Evolutionary conservation across 352 stramenopile genomes (phyloP).

Genomic region (Globisporangium canariense): DNA sequence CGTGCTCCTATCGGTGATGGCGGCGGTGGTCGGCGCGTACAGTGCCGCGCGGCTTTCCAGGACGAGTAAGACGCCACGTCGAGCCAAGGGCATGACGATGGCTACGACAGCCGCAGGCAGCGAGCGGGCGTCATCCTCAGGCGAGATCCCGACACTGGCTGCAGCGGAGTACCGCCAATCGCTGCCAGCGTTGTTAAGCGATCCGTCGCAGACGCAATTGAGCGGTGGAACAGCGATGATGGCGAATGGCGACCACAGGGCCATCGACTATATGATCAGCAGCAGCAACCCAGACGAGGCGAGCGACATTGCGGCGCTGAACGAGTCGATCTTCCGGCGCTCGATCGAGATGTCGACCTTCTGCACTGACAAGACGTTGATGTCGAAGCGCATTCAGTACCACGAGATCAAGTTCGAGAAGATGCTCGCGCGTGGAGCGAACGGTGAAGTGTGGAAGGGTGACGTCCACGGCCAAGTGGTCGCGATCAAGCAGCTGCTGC

Average conservation of each 20-base stretch:
- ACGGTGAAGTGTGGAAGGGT: slow-evolving; percentile 33
- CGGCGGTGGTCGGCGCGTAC: not conserved
- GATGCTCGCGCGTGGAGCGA: slow-evolving; percentile 21
- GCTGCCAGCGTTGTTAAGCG: not conserved
- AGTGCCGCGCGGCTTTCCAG: not conserved
- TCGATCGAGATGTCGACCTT: slow-evolving; percentile 20
- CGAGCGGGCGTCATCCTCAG: not conserved
- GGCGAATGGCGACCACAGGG: not conserved
- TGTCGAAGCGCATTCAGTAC: slow-evolving; percentile 25
- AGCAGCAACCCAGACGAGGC: not conserved
- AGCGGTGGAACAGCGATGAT: not conserved
- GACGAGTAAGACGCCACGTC: not conserved
- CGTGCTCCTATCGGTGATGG: not conserved
- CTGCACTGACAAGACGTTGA: slow-evolving; percentile 15
- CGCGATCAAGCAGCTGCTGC: slow-evolving; percentile 32
- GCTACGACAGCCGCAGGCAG: slow-evolving; percentile 2
- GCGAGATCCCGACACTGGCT: slow-evolving; percentile 8
- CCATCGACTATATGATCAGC: not conserved
- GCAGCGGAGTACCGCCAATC: slow-evolving; percentile 5
- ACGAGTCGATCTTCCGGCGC: slow-evolving; percentile 14
- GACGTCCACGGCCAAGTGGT: slow-evolving; percentile 20
- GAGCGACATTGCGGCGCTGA: slow-evolving; percentile 15
- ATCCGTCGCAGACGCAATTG: slow-evolving; percentile 6
- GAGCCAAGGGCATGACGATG: slow-evolving; percentile 2
- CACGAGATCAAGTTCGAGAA: slow-evolving; percentile 13